Percentiles rank a stretch among this genome's conserved stretches.
Conservation (phyloP, 352 stramenopile genomes). For the Phytopythium litorale region DNA sequence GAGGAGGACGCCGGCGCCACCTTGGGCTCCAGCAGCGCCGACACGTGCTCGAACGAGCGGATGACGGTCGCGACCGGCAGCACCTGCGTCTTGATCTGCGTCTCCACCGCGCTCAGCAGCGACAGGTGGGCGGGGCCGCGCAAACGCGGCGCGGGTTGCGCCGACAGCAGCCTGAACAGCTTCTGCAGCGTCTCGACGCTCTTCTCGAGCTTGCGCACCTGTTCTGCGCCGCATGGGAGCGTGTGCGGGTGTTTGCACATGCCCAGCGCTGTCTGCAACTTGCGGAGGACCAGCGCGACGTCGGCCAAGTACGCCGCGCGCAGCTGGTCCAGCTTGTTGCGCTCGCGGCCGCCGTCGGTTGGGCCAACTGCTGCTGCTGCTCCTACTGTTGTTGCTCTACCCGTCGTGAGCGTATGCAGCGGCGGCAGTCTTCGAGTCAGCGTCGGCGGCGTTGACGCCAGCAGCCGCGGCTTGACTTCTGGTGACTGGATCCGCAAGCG, state of each 20-base stretch:
- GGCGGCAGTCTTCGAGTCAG: conserved; percentile 12
- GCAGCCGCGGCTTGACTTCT: background rate
- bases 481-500: background rate
- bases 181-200: conserved; percentile 35
- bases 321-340: conserved; percentile 21
- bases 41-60: conserved; percentile 24
- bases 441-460: background rate
- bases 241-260: conserved; percentile 17
- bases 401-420: conserved; percentile 5
- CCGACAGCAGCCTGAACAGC: conserved; percentile 21
- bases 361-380: background rate
- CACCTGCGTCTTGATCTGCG: conserved; percentile 31
- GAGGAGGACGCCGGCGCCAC: background rate
- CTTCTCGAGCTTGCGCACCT: conserved; percentile 29
- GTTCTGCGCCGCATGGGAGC: conserved; percentile 12
- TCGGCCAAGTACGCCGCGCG: conserved; percentile 21
- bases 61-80: conserved; percentile 32
- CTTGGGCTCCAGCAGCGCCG: background rate
- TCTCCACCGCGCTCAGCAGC: conserved; percentile 25
- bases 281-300: conserved; percentile 27
- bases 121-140: conserved; percentile 18
- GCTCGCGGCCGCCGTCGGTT: conserved; percentile 1
- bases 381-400: background rate
- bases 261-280: conserved; percentile 26
- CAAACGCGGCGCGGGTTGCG: conserved; percentile 16